Conservation (phyloP, 805 yeast species). For the Millerago galiae region DNA sequence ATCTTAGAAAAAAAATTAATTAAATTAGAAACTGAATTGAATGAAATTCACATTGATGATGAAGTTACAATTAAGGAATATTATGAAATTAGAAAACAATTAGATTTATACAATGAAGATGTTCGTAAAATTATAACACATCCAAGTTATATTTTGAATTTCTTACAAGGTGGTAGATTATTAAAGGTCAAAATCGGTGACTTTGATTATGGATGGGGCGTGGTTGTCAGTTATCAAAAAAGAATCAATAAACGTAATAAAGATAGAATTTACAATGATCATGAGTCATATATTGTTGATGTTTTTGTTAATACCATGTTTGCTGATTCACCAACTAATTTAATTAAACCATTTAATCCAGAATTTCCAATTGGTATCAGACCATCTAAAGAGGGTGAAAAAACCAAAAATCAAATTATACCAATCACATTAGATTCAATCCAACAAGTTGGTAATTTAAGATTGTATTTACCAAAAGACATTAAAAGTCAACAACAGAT, state of each 20-base stretch:
- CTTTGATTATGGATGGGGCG: conserved; percentile 93
- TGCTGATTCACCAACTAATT: conserved; percentile 75
- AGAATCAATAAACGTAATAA: conserved; percentile 58
- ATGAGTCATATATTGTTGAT: conserved; percentile 82
- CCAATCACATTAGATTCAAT: conserved; percentile 83
- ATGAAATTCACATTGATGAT: conserved; percentile 57
- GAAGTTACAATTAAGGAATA: conserved; percentile 72
- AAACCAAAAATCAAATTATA: conserved; percentile 65
- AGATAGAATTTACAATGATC: conserved; percentile 60
- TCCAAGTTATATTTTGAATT: conserved; percentile 80
- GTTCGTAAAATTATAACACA: conserved; percentile 79
- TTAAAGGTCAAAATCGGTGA: conserved; percentile 54
- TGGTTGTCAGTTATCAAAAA: conserved; percentile 71
- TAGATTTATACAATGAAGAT: conserved; percentile 66
- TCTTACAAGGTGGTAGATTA: conserved; percentile 84
- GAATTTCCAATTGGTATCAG: conserved; percentile 82
- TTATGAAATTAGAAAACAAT: conserved; percentile 71
- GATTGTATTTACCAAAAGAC: conserved; percentile 75
- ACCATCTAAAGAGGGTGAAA: conserved; percentile 71
- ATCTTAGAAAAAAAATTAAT: conserved; percentile 60
- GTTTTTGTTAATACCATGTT: conserved; percentile 77
- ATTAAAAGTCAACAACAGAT: conserved; percentile 57
- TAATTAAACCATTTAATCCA: conserved; percentile 73
- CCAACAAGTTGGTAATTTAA: conserved; percentile 66
- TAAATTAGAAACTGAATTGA: conserved; percentile 44